A percentile compares a stretch with the other conserved stretches of the same genome.
Evolutionary conservation across 108 stramenopile species (phyloP).

Genomic region (Skeletonema grethae): DNA sequence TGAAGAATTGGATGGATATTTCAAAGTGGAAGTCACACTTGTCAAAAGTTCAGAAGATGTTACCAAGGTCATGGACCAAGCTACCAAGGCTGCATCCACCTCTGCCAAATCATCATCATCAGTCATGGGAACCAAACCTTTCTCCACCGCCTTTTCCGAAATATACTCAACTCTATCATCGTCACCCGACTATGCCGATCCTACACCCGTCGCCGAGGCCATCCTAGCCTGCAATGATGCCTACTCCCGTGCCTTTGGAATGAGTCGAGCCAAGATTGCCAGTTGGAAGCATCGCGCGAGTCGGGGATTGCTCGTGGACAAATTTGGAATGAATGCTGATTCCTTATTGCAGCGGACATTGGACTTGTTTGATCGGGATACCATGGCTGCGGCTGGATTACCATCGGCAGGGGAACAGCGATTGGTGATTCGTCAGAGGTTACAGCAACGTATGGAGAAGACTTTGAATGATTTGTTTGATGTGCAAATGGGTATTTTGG

Average conservation of each 20-base stretch:
- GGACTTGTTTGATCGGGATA: conserved; percentile 75
- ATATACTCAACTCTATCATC: conserved; percentile 52
- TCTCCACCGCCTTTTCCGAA: conserved; percentile 55
- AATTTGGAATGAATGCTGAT: conserved; percentile 68
- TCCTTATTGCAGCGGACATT: conserved; percentile 53
- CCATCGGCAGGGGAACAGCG: conserved; percentile 60
- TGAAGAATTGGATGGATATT: conserved; percentile 53
- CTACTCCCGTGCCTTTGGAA: conserved; percentile 63
- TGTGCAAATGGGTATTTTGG: conserved; percentile 60
- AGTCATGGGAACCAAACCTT: conserved; percentile 3
- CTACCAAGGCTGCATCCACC: conserved; percentile 41
- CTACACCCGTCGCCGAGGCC: conserved; percentile 73
- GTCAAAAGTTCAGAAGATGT: conserved; percentile 55
- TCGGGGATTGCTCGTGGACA: conserved; percentile 69
- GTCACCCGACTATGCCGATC: conserved; percentile 58
- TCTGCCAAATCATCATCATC: conserved; percentile 32
- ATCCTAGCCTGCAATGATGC: conserved; percentile 72
- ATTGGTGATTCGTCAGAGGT: conserved; percentile 59
- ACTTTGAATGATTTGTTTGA: conserved; percentile 63
- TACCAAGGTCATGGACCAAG: conserved; percentile 43
- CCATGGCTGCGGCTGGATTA: conserved; percentile 71
- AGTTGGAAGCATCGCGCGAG: conserved; percentile 68
- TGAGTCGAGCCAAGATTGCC: conserved; percentile 67
- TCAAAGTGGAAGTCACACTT: conserved; percentile 51
- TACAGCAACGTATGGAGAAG: conserved; percentile 61